A percentile compares a stretch with the other conserved stretches of the same genome.
These are phyloP conservation scores for Phialemoniopsis sp. DNA, from an alignment of 2,329 filamentous ascomycete species.

Conservation along the genomic window DNA sequence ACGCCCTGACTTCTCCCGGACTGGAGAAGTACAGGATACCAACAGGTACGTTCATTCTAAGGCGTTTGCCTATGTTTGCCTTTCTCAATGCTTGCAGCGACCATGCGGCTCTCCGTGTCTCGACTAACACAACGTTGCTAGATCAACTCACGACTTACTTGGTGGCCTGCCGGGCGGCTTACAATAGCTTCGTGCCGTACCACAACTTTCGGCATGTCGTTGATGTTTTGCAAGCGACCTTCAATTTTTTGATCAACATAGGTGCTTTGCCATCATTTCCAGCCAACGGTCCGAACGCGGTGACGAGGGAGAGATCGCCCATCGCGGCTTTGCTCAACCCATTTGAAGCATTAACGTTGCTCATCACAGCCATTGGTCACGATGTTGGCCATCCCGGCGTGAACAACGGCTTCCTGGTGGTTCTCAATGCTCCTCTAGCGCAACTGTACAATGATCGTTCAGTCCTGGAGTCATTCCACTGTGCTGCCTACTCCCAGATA, in stretches of 20 bases:
- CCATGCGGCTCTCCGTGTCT: constrained; percentile 30
- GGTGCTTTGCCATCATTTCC: constrained; percentile 70
- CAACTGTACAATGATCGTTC: constrained; percentile 97
- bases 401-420: constrained; percentile 94
- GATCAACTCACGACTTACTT: constrained; percentile 83
- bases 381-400: constrained; percentile 97
- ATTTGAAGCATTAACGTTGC: constrained; percentile 81
- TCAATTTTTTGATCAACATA: constrained; percentile 81
- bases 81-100: constrained; percentile 3
- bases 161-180: constrained; percentile 85
- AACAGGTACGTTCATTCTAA: constrained; percentile 53
- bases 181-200: constrained; percentile 94
- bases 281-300: constrained; percentile 11
- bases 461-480: constrained; percentile 95
- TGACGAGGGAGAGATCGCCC: constrained; percentile 46
- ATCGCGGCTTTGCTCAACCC: constrained; percentile 75
- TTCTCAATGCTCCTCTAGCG: constrained; percentile 85
- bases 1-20: constrained; percentile 78
- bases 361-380: constrained; percentile 95
- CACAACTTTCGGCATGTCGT: constrained; percentile 98
- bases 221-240: constrained; percentile 90
- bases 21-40: constrained; percentile 77
- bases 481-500: constrained; percentile 94
- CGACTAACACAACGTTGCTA: constrained; percentile 22
- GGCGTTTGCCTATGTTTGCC: constrained; percentile 3